phyloP scores from a whole-genome alignment of 2,329 filamentous ascomycete species.

The Cladosporium sp. region DNA sequence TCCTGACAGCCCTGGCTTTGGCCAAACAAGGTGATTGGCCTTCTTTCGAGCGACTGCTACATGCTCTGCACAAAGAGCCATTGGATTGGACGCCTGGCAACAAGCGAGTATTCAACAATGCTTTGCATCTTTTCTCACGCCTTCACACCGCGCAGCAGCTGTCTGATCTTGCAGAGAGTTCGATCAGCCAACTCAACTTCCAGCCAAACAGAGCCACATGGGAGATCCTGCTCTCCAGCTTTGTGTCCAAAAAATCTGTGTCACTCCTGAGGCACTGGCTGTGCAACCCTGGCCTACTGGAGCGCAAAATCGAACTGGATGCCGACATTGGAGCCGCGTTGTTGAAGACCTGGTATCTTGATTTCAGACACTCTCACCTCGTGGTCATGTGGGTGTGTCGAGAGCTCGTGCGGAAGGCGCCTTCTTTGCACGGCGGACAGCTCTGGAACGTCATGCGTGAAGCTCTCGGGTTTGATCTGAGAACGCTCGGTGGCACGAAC shows the following conservation, averaged over 20 bases:
- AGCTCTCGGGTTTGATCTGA: slow-evolving; percentile 26
- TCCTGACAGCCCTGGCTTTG: slow-evolving; percentile 4
- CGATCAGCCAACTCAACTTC: slow-evolving; percentile 22
- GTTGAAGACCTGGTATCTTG: slow-evolving; percentile 24
- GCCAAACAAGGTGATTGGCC: slow-evolving; percentile 4
- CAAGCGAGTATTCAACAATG: slow-evolving; percentile 18
- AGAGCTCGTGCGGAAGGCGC: slow-evolving; percentile 15
- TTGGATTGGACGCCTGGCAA: neutral
- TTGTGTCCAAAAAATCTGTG: slow-evolving; percentile 19
- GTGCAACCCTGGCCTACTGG: slow-evolving; percentile 16
- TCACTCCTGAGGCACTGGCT: slow-evolving; percentile 25
- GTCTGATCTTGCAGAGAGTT: slow-evolving; percentile 23
- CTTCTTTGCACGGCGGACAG: slow-evolving; percentile 17
- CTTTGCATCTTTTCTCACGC: slow-evolving; percentile 17
- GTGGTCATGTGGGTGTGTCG: slow-evolving; percentile 26
- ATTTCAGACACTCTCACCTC: slow-evolving; percentile 24
- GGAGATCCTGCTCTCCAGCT: slow-evolving; percentile 21
- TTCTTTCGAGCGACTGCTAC: neutral
- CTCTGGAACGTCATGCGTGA: slow-evolving; percentile 22
- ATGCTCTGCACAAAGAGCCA: neutral
- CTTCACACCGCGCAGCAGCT: slow-evolving; percentile 22
- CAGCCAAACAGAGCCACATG: slow-evolving; percentile 21
- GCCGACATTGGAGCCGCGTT: slow-evolving; percentile 18
- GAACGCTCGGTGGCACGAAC: slow-evolving; percentile 14
- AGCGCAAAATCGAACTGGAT: slow-evolving; percentile 17